Base-by-base conservation (phyloP, 495 filamentous ascomycete genomes). In the Talaromyces liani region DNA sequence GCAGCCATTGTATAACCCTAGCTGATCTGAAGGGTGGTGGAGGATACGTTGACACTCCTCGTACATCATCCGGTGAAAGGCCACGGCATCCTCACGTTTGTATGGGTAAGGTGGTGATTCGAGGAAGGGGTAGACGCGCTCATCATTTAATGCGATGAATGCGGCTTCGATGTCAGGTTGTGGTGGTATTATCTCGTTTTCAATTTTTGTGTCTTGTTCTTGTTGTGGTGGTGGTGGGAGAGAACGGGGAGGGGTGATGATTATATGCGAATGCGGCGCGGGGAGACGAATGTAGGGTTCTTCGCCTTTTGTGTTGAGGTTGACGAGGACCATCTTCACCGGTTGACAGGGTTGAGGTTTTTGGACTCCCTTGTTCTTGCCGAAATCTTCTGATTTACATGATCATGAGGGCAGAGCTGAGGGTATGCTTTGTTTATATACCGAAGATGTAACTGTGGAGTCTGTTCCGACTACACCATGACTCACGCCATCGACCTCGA, bases 271-370 rank as follows among this genome's bases (percentile, higher is more conserved):
- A 25, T 63, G 64, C 18, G 70, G 71, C 8, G 65, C 58, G n/a
- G 63, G 65, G 18, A 73, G 66, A 29, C 66, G 69, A 36, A 72
- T 64, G 57, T 72, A 72, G 5, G 69, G 68, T 39, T 73, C 71
- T 27, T 60, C 61, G 0, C 65, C 71, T 22, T 58, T 62, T 0
- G 65, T 70, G 56, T 27, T 9, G 1, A 62, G 39, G 29, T 70
- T 68, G 41, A 63, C 62, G 18, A 64, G 60, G 31, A 70, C 36
- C 67, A 69, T 68, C 6, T 31, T 31, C 29, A 31, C 29, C 29
- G 6, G 29, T 31, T 31, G 29, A 31, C 29, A 31, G 29, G 29
- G 5, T 7, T 31, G 29, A 31, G 29, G 29, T 31, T 6, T 31
- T 31, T n/a, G n/a, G 6, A 1, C 7, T 6, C 4, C 6, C 6